These are phyloP conservation scores for Phytophthora sojae DNA, from an alignment of 352 stramenopile genomes.

Conservation along the genomic window DNA sequence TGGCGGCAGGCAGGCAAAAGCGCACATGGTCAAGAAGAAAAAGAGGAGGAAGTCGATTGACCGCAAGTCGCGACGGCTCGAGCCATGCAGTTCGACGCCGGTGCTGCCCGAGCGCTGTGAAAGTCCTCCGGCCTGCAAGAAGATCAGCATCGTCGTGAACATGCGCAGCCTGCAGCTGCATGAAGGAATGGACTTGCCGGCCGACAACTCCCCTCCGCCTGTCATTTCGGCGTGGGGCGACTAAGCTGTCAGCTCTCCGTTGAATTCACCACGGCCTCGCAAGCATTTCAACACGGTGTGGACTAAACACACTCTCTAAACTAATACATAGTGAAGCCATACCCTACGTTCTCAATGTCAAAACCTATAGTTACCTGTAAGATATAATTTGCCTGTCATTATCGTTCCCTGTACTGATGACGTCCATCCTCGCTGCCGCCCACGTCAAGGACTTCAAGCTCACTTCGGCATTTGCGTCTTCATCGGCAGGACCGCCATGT, in stretches of 20 bases:
- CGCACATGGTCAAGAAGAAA: constrained; percentile 25
- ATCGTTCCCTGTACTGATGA: not conserved
- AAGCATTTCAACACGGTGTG: not conserved
- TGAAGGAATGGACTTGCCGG: constrained; percentile 3
- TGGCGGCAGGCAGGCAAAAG: constrained; percentile 28
- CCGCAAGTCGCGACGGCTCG: constrained; percentile 15
- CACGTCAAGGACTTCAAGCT: constrained; percentile 14
- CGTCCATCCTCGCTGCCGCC: not conserved
- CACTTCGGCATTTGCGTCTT: constrained; percentile 22
- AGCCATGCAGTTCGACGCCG: constrained; percentile 21
- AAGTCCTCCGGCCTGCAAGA: constrained; percentile 21
- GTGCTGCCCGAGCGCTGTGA: constrained; percentile 16
- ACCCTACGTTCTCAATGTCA: no score
- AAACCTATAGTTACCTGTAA: not conserved
- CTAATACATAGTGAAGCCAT: no score
- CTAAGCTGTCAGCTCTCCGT: constrained; percentile 2
- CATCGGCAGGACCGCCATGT: constrained; percentile 21
- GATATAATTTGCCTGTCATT: not conserved
- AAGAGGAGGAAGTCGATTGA: constrained; percentile 9
- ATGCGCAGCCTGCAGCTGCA: constrained; percentile 45
- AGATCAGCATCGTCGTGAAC: constrained; percentile 56
- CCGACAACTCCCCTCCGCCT: not conserved
- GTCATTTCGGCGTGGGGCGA: constrained; percentile 19
- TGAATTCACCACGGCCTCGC: not conserved
- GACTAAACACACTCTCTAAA: not conserved